Percentiles rank a stretch among this genome's conserved stretches.
These are phyloP conservation scores for Hordeum pubiflorum DNA, from an alignment of 202 grass and related monocot species.

Conservation along the genomic window DNA sequence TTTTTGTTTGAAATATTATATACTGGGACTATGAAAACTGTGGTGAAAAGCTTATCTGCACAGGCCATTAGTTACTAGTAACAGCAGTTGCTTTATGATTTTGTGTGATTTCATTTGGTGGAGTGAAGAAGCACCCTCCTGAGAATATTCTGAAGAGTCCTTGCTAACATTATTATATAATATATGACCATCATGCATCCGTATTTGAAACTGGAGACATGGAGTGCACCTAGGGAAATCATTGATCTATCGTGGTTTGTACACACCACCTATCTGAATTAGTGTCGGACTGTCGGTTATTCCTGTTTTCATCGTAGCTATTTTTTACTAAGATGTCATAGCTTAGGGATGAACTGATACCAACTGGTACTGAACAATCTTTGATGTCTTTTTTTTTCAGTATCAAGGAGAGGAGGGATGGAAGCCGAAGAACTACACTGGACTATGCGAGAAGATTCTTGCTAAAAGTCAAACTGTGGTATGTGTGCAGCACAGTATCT, in stretches of 20 bases:
- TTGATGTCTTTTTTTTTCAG: conserved; percentile 52
- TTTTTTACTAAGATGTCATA: conserved; percentile 12
- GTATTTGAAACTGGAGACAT: background rate
- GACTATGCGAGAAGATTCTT: conserved; percentile 92
- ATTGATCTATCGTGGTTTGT: conserved; percentile 5
- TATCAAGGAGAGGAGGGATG: conserved; percentile 95
- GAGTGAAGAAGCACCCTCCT: conserved; percentile 4
- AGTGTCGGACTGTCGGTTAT: background rate
- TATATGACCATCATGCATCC: background rate
- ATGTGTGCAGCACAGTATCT: conserved; percentile 25
- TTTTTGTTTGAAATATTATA: background rate
- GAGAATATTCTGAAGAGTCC: background rate
- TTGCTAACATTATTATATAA: background rate
- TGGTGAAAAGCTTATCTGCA: background rate
- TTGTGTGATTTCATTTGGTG: background rate
- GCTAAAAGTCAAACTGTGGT: conserved; percentile 96
- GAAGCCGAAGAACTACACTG: conserved; percentile 81
- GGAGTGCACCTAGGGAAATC: conserved; percentile 2
- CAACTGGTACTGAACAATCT: background rate
- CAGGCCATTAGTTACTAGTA: background rate
- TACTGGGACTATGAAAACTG: background rate
- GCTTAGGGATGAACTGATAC: conserved; percentile 18
- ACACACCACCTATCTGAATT: background rate
- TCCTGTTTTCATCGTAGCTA: background rate
- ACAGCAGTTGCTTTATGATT: background rate